Base-by-base conservation (phyloP, 2,329 filamentous ascomycete genomes). In the Acrocalymma vagum region DNA sequence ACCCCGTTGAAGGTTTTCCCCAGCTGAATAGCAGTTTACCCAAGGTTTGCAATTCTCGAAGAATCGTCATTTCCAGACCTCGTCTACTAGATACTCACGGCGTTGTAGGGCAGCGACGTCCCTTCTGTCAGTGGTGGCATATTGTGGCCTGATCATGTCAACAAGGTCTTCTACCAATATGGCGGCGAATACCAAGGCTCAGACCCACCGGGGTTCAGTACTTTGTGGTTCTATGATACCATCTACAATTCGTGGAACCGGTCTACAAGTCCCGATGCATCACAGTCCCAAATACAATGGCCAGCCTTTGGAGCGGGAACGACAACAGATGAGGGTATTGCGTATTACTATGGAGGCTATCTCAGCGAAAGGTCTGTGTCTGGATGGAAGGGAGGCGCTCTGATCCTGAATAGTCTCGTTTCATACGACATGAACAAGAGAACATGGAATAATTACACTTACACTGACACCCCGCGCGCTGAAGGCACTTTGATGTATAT, bases 311-410 rank as follows among this genome's bases (percentile, higher is more conserved):
- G 54, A 4, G 45, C 54, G 4, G 43, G 44, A 3, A 35, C 53
- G 6, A 34, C 47, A 3, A 45, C 45, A 1, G 52, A 53, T 17
- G 39, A 42, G 11, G 54, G 51, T 3, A 42, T 31, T 41, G 81
- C 75, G 2, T 85, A 80, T 58, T 82, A 83, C 56, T 78, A 81
- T 42, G 82, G 82, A 13, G 82, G 82, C 18, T 85, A 79, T 75
- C 67, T 80, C 34, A 81, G 74, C 48, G 79, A 80, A 47, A 62
- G 62, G 29, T 78, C 78, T 1, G 70, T 75, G 72, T 36, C 34
- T 3, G 27, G 32, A 1, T 7, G 42, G 48, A 29, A 55, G 18
- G 42, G 39, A 15, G 31, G 24, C 2, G 67, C 9, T 65, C 17
- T 72, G 2, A 55, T 74, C 27, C 75, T 76, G 9, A 77, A 74